Base-by-base conservation (phyloP, 768 basidiomycete species). In the Tephrocybe rancida region DNA sequence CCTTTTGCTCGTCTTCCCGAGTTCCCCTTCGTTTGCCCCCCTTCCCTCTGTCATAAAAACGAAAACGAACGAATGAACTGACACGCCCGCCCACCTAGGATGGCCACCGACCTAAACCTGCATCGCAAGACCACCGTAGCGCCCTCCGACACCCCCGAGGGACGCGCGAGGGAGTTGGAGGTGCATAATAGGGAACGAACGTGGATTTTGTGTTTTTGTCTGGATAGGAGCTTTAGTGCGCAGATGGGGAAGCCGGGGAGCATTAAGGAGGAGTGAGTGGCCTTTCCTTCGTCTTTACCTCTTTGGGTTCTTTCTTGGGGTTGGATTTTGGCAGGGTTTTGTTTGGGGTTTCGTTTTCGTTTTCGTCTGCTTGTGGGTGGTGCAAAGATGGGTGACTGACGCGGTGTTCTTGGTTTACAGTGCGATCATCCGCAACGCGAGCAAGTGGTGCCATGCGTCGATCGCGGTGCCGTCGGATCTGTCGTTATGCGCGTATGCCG, bases 241-340 rank as follows among this genome's bases (percentile, higher is more conserved):
- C 95, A 96, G 71, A 93, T 98, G 93, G 95, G 95, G 39, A 98
- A 97, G 72, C 96, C 96, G 3, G 86, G 91, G 65, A 85, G 88
- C 2, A 87, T 98, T 60, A 86, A 88, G 66, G 96, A 98, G 71
- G 96, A 99, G 92, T 94, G 66, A 61, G 92, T 80, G 25, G n/a
- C n/a, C n/a, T 25, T 32, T 32, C 22, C 21, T 39, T 16, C 1
- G 2, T 1, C 16, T 34, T 49, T 32, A 19, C 2, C n/a, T 41
- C 21, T 41, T 41, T 41, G n/a, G 5, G 5, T 22, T 22, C 7
- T 37, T 8, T 4, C 5, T 16, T 8, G 18, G 6, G 39, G 39
- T n/a, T 3, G 39, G n/a, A 22, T 11, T 6, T 19, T 41, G 39
- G 21, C 13, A 3, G 21, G 6, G 21, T 22, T 19, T 22, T 19